phyloP scores from a whole-genome alignment of 1,139 yeast species.

The Hansenula anomala region DNA sequence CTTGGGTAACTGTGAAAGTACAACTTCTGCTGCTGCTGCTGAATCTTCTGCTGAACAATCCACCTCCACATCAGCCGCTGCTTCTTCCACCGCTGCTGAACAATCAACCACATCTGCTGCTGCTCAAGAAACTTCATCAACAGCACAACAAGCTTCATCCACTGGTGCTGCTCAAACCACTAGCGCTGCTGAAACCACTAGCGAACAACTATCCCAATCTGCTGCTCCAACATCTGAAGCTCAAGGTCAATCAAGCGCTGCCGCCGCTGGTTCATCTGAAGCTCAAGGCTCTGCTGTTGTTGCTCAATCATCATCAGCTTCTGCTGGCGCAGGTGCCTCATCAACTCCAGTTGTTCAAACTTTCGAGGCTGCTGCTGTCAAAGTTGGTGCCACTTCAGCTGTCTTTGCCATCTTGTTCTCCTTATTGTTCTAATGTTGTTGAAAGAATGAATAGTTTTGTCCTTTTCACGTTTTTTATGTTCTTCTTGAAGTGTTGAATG shows the following conservation, averaged over 20 bases:
- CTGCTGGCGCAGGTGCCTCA: not conserved
- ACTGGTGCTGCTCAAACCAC: constrained; percentile 1
- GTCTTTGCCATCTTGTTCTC: constrained; percentile 4
- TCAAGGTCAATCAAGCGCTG: not conserved
- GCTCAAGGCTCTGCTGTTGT: not conserved
- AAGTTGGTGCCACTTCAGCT: constrained; percentile 3
- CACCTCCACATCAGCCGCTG: not conserved
- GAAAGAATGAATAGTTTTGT: no score
- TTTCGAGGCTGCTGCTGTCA: constrained; percentile 1
- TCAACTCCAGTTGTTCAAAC: not conserved
- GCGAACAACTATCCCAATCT: not conserved
- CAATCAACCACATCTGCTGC: not conserved
- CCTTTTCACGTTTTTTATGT: no score
- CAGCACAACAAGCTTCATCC: not conserved
- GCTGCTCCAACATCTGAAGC: not conserved
- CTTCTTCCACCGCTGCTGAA: not conserved
- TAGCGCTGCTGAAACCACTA: not conserved
- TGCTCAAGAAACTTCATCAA: constrained; percentile 1
- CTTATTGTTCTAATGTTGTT: constrained; percentile 5
- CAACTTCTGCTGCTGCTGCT: constrained; percentile 7
- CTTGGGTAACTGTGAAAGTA: constrained; percentile 13
- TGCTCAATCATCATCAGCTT: not conserved
- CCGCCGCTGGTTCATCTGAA: not conserved
- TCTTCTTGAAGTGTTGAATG: not conserved
- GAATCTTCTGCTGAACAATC: not conserved